Evolutionary conservation across 176 grass and related monocot species (phyloP).

Genomic region (Triticum aestivum): DNA sequence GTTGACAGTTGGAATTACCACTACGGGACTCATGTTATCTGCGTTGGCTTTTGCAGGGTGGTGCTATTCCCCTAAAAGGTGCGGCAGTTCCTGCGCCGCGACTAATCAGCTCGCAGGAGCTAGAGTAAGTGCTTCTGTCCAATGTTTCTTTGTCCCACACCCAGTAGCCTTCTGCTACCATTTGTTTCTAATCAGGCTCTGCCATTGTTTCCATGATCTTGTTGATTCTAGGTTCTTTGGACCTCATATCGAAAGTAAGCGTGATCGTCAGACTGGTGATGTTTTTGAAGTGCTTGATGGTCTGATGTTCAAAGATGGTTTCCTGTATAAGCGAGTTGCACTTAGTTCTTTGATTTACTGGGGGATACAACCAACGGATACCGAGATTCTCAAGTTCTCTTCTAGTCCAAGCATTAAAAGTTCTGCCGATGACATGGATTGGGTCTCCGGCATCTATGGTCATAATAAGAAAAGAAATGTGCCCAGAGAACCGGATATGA

Average conservation of each 20-base stretch:
- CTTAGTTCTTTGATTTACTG: constrained; percentile 88
- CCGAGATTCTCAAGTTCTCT: constrained; percentile 81
- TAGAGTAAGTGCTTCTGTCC: constrained; percentile 67
- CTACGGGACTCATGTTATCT: background rate
- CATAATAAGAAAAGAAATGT: constrained; percentile 47
- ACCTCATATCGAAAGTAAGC: constrained; percentile 72
- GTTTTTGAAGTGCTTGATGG: constrained; percentile 88
- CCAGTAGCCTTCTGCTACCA: background rate
- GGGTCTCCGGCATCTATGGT: constrained; percentile 73
- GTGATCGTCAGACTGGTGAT: constrained; percentile 83
- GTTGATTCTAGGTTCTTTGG: constrained; percentile 62
- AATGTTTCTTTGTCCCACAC: constrained; percentile 1
- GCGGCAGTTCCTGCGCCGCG: constrained; percentile 70
- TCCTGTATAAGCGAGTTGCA: constrained; percentile 79
- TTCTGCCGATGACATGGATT: constrained; percentile 66
- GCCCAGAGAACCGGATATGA: constrained; percentile 24
- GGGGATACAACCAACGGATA: constrained; percentile 78
- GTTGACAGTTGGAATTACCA: background rate
- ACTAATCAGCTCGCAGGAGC: constrained; percentile 80
- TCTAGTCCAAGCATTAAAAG: constrained; percentile 50
- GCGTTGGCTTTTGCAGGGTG: constrained; percentile 55
- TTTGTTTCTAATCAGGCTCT: constrained; percentile 25
- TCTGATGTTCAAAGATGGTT: constrained; percentile 96
- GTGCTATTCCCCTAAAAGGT: constrained; percentile 82
- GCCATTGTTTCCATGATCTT: constrained; percentile 23